phyloP scores from a whole-genome alignment of 495 filamentous ascomycete species.

The Tuber borchii region DNA sequence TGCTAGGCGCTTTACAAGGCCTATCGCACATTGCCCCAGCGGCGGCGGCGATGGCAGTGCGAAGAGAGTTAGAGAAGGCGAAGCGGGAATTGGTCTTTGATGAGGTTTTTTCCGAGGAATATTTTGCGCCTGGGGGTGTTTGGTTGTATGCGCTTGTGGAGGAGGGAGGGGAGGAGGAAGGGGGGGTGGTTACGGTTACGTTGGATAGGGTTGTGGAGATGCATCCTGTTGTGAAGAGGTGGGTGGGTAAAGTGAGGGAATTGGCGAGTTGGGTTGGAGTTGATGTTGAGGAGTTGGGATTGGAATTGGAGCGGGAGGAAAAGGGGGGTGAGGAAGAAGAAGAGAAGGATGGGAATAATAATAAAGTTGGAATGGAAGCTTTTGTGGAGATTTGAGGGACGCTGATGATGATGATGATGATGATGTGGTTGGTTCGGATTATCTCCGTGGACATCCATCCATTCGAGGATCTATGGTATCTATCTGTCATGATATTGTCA shows the following conservation, averaged over 20 bases:
- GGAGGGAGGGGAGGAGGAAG: slow-evolving; percentile 35
- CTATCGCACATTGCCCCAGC: slow-evolving; percentile 36
- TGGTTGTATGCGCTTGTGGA: slow-evolving; percentile 56
- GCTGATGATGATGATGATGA: neutral
- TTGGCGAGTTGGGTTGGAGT: slow-evolving; percentile 46
- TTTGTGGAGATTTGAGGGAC: neutral
- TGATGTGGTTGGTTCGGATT: neutral
- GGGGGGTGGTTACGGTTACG: no score
- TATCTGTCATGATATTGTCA: neutral
- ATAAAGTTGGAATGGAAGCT: neutral
- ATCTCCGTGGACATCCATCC: neutral
- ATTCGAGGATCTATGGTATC: neutral
- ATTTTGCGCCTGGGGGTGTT: slow-evolving; percentile 55
- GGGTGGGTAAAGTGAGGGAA: slow-evolving; percentile 47
- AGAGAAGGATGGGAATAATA: neutral
- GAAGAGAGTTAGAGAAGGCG: slow-evolving; percentile 44
- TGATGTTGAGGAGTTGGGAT: slow-evolving; percentile 40
- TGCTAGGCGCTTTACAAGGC: slow-evolving; percentile 38
- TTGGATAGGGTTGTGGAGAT: slow-evolving; percentile 53
- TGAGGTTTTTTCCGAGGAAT: slow-evolving; percentile 57
- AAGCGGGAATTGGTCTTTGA: slow-evolving; percentile 56
- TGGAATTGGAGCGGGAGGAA: slow-evolving; percentile 25
- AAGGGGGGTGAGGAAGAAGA: slow-evolving; percentile 9
- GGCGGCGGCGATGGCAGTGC: no score
- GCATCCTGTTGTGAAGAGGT: slow-evolving; percentile 56